These are phyloP conservation scores for Tremellales sp. DNA, from an alignment of 1,284 basidiomycete genomes.

Conservation along the genomic window DNA sequence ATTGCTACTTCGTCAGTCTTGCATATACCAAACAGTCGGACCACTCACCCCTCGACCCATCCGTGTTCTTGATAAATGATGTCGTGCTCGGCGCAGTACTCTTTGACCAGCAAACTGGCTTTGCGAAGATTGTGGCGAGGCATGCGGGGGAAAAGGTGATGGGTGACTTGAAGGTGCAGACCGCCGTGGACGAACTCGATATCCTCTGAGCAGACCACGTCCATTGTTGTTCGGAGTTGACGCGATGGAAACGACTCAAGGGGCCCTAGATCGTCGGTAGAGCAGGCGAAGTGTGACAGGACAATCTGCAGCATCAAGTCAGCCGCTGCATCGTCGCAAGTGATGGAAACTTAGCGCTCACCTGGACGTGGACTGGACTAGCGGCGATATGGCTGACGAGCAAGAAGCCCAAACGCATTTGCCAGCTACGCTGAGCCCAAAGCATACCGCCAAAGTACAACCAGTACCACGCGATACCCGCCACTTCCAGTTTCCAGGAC, in stretches of 20 bases:
- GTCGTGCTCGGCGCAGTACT: conserved; percentile 77
- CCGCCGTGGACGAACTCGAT: conserved; percentile 90
- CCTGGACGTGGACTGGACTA: conserved; percentile 56
- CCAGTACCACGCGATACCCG: conserved; percentile 54
- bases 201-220: conserved; percentile 79
- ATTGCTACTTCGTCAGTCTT: conserved; percentile 26
- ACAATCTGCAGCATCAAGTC: conserved; percentile 67
- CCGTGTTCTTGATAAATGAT: conserved; percentile 85
- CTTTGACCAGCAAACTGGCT: conserved; percentile 75
- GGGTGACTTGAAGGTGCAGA: conserved; percentile 91
- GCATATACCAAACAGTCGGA: background rate
- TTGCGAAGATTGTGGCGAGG: conserved; percentile 87
- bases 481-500: conserved; percentile 50
- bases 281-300: conserved; percentile 95
- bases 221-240: conserved; percentile 92
- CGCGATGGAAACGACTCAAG: conserved; percentile 87
- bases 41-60: conserved; percentile 64
- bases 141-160: conserved; percentile 92
- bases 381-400: conserved; percentile 55
- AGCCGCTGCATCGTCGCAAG: background rate
- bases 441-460: conserved; percentile 53
- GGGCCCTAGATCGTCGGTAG: conserved; percentile 85
- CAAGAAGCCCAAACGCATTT: conserved; percentile 51
- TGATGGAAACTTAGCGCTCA: conserved; percentile 26
- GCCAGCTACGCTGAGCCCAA: conserved; percentile 43